Percentiles rank a stretch among this genome's conserved stretches.
Conservation (phyloP, 73 alveolate species). For the Paramecium octaurelia region DNA sequence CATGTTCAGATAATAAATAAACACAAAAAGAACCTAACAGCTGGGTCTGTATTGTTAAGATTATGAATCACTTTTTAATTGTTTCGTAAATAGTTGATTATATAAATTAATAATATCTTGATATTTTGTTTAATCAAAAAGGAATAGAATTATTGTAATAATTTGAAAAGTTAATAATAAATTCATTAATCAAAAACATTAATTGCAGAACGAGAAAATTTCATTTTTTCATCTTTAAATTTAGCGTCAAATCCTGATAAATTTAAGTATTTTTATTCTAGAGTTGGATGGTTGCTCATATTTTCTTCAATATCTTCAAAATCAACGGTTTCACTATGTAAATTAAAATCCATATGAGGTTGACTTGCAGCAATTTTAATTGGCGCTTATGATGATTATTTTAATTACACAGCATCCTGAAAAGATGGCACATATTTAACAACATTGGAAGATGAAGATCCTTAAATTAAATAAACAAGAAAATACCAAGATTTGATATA, state of each 20-base stretch:
- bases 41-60: background rate
- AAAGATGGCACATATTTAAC: constrained; percentile 33
- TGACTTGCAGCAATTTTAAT: constrained; percentile 29
- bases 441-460: background rate
- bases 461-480: background rate
- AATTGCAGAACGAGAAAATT: background rate
- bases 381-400: background rate
- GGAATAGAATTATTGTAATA: background rate
- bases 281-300: background rate
- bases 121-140: background rate
- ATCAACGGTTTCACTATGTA: constrained; percentile 1
- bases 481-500: background rate
- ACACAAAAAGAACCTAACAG: background rate
- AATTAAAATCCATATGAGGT: constrained; percentile 13
- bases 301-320: constrained; percentile 36
- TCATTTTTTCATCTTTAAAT: constrained; percentile 35
- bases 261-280: constrained; percentile 2
- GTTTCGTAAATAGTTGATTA: background rate
- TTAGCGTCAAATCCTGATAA: background rate
- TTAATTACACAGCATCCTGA: background rate
- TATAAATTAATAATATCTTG: background rate
- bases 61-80: background rate
- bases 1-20: background rate
- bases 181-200: constrained; percentile 1
- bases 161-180: background rate